A percentile compares a stretch with the other conserved stretches of the same genome.
phyloP scores from a whole-genome alignment of 495 filamentous ascomycete genomes.

The Niebla homalea region DNA sequence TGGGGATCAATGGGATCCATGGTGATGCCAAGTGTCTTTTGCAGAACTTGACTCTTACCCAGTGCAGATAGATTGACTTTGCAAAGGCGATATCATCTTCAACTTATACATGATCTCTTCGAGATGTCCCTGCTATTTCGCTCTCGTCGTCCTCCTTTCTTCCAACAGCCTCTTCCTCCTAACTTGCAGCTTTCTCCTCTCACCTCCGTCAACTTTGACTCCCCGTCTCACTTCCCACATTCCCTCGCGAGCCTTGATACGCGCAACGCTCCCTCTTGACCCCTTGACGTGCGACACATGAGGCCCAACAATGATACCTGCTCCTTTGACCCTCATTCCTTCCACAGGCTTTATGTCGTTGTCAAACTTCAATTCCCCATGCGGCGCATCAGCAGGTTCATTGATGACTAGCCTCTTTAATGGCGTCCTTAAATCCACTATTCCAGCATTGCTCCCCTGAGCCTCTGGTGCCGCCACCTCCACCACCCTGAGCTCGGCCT shows the following conservation, averaged over 20 bases:
- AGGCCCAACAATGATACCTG: conserved; percentile 54
- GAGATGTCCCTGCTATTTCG: conserved; percentile 3
- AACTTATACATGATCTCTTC: too few species aligned
- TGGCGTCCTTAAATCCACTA: conserved; percentile 30
- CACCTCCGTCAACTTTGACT: conserved; percentile 90
- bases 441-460: neutral
- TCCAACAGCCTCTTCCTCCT: conserved; percentile 50
- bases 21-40: too few species aligned
- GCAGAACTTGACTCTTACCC: too few species aligned
- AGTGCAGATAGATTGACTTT: neutral
- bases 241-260: conserved; percentile 59
- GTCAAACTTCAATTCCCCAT: conserved; percentile 27
- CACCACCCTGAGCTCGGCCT: conserved; percentile 52
- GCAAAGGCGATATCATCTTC: neutral
- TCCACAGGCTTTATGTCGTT: conserved; percentile 36
- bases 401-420: conserved; percentile 59
- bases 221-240: conserved; percentile 81
- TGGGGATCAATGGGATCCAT: too few species aligned
- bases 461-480: conserved; percentile 37
- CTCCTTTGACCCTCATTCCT: conserved; percentile 51
- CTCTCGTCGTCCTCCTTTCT: conserved; percentile 30
- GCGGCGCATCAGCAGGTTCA: conserved; percentile 39
- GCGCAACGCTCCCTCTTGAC: conserved; percentile 42
- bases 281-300: conserved; percentile 54
- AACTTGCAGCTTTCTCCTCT: conserved; percentile 75